Evolutionary conservation across 2,329 filamentous ascomycete species (phyloP).

Genomic region (Sclerotinia trifoliorum): DNA sequence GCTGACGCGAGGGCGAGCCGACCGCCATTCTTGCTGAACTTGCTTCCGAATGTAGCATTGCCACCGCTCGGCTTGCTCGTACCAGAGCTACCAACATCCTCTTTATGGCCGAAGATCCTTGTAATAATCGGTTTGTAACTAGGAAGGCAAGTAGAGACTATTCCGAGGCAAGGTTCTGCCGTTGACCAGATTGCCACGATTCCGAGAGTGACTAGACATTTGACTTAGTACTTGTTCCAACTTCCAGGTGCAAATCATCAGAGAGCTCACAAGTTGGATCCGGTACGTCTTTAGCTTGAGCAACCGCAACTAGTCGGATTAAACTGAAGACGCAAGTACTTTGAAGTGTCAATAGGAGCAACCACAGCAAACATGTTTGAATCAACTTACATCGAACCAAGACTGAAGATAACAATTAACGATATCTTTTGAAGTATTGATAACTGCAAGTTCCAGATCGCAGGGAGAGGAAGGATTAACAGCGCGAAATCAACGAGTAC

Average conservation of each 20-base stretch:
- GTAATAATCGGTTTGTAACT: not conserved
- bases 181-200: conserved; percentile 9
- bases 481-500: not conserved
- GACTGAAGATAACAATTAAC: not conserved
- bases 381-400: not conserved
- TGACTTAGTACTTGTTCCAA: not conserved
- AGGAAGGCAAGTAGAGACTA: conserved; percentile 5
- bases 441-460: conserved; percentile 7
- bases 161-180: not conserved
- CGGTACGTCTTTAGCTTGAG: not conserved
- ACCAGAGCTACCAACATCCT: not conserved
- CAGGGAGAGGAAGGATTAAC: not conserved
- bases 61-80: not conserved
- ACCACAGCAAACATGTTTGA: not conserved
- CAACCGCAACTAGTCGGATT: not conserved
- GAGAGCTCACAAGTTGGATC: not conserved
- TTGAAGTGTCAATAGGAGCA: not conserved
- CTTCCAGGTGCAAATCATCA: not conserved
- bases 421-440: not conserved
- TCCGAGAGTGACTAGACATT: not conserved
- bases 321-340: conserved; percentile 10
- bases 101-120: not conserved
- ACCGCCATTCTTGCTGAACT: not conserved
- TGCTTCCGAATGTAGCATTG: not conserved
- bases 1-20: not conserved